Base-by-base conservation (phyloP, 1,284 basidiomycete genomes). In the Lentinula novae-zelandiae region DNA sequence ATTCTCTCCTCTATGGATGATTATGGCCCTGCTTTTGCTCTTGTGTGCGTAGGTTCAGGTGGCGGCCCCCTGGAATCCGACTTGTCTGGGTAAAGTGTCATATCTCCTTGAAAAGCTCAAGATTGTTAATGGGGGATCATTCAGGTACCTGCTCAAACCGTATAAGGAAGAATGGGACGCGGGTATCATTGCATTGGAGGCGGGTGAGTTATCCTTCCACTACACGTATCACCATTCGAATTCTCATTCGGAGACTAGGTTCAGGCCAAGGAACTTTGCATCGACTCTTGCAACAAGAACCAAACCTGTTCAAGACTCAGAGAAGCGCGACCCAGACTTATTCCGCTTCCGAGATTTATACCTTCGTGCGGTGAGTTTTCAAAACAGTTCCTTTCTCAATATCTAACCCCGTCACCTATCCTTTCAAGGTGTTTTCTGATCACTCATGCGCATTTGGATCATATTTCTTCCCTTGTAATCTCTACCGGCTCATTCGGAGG, bases 391-490 rank as follows among this genome's bases (percentile, higher is more conserved):
- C 42, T 53, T 31, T 50, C 42, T 53, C 44, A 31, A 20, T 36
- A 34, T 60, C 53, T 40, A 46, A 38, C 17, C 56, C 42, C 17
- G n/a, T 31, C 22, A n/a, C 22, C 12, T 44, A n/a, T 40, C 27
- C 36, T 46, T 33, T 38, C n/a, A 36, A 89, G 89, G 62, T 86
- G 82, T 62, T 93, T 86, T 67, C 79, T 94, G 60, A 77, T 94
- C 66, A 88, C 88, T 4, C 92, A 94, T 72, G 86, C 89, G 2
- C 92, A 95, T 70, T 73, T 95, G 27, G 92, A 95, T 73, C 93
- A 95, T 71, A 81, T 93, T 63, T 83, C 78, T 64, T 85, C 90
- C 57, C 78, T 94, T 27, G 81, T 93, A 40, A 73, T 95, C 53
- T 85, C 87, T 3, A 90, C 90, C 17, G 92, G 92, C 51, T 84